Evolutionary conservation across 805 yeast species (phyloP).

Genomic region (Suhomyces prunicola): DNA sequence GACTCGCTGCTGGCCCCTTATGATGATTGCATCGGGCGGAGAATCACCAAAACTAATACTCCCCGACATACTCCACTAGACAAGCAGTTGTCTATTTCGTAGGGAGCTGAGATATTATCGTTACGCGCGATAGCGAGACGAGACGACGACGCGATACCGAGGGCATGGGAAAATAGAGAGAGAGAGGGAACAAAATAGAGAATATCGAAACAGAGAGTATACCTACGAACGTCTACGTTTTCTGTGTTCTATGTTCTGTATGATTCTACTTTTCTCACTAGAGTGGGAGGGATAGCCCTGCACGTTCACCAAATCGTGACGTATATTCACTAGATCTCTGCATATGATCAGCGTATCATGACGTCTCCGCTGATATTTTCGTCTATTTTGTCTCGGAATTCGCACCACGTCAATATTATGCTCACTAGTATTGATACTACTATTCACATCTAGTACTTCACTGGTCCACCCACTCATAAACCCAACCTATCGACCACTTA

Average conservation of each 20-base stretch:
- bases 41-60: constrained; percentile 1
- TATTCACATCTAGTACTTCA: too few relatives aligned
- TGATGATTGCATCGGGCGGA: constrained; percentile 31
- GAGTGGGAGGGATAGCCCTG: too few relatives aligned
- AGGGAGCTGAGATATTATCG: not conserved
- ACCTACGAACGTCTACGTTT: too few relatives aligned
- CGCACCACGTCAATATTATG: not conserved
- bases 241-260: too few relatives aligned
- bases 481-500: too few relatives aligned
- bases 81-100: not conserved
- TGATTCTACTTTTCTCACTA: too few relatives aligned
- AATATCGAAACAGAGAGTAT: too few relatives aligned
- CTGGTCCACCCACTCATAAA: too few relatives aligned
- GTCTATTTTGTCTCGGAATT: not conserved
- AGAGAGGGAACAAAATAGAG: too few relatives aligned
- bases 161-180: not conserved
- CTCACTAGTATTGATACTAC: not conserved
- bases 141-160: not conserved
- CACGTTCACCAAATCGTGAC: too few relatives aligned
- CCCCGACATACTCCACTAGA: not conserved
- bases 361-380: not conserved
- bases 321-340: not conserved
- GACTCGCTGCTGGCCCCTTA: constrained; percentile 51
- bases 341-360: not conserved
- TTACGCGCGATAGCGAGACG: not conserved